These are phyloP conservation scores for Arthrobotrys entomopaga DNA, from an alignment of 2,329 filamentous ascomycete species.

Conservation along the genomic window DNA sequence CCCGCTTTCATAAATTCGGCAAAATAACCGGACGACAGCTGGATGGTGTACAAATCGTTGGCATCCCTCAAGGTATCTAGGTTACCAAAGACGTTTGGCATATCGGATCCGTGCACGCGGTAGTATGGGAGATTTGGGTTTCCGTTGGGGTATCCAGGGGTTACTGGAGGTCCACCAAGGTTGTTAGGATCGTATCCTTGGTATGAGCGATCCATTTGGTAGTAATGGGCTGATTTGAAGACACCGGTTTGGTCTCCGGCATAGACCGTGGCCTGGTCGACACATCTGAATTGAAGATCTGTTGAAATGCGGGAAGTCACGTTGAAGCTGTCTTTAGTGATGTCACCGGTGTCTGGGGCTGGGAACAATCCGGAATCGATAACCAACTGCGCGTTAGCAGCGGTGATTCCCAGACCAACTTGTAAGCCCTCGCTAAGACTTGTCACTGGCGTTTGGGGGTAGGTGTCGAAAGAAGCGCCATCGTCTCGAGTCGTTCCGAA, in stretches of 20 bases:
- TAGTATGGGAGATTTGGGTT: slow-evolving; percentile 68
- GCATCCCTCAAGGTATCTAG: slow-evolving; percentile 66
- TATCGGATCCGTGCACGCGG: slow-evolving; percentile 69
- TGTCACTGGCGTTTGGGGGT: slow-evolving; percentile 64
- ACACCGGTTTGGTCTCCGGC: slow-evolving; percentile 64
- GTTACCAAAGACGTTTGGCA: slow-evolving; percentile 69
- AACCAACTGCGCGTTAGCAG: slow-evolving; percentile 63
- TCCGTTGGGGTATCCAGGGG: slow-evolving; percentile 63
- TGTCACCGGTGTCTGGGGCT: slow-evolving; percentile 64
- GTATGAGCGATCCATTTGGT: slow-evolving; percentile 71
- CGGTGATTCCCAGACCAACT: slow-evolving; percentile 65
- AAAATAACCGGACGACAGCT: slow-evolving; percentile 66
- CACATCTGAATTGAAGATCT: slow-evolving; percentile 70
- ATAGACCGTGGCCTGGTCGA: slow-evolving; percentile 70
- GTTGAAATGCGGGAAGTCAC: slow-evolving; percentile 68
- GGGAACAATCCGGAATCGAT: slow-evolving; percentile 67
- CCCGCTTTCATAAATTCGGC: slow-evolving; percentile 66
- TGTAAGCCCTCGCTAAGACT: slow-evolving; percentile 64
- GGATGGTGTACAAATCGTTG: slow-evolving; percentile 65
- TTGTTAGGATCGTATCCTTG: slow-evolving; percentile 68
- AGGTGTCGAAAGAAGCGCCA: slow-evolving; percentile 68
- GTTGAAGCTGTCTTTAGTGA: slow-evolving; percentile 69
- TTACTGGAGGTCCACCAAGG: slow-evolving; percentile 65
- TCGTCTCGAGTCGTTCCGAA: slow-evolving; percentile 69
- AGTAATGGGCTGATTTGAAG: slow-evolving; percentile 68